These are phyloP conservation scores for Paecilomyces fulvus DNA, from an alignment of 2,329 filamentous ascomycete species.

Conservation along the genomic window DNA sequence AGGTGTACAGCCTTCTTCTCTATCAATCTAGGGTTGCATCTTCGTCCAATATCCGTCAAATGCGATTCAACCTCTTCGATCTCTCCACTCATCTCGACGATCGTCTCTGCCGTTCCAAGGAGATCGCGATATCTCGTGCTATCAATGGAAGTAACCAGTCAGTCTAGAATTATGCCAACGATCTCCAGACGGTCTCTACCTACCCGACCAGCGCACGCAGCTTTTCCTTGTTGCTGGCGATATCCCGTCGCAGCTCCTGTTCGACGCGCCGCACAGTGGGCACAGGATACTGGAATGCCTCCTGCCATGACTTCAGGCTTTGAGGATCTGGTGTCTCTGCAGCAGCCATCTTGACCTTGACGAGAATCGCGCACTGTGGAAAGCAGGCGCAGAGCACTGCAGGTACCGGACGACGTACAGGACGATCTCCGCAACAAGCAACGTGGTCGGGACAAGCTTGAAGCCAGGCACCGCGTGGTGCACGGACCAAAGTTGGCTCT, in stretches of 20 bases:
- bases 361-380: neutral
- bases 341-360: slow-evolving; percentile 37
- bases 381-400: neutral
- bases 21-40: slow-evolving; percentile 66
- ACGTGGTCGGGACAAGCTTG: neutral
- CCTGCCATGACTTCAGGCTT: slow-evolving; percentile 53
- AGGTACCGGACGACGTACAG: neutral
- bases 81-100: slow-evolving; percentile 76
- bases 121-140: slow-evolving; percentile 74
- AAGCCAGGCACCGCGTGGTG: neutral
- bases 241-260: slow-evolving; percentile 54
- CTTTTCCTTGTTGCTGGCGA: slow-evolving; percentile 57
- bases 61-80: slow-evolving; percentile 66
- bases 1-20: slow-evolving; percentile 57
- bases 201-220: slow-evolving; percentile 59
- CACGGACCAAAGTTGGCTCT: neutral
- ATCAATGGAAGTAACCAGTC: slow-evolving; percentile 4
- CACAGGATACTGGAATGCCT: slow-evolving; percentile 59
- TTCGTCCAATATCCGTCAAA: slow-evolving; percentile 62
- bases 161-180: slow-evolving; percentile 4
- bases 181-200: slow-evolving; percentile 10
- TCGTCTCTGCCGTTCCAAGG: slow-evolving; percentile 85
- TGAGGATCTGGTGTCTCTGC: slow-evolving; percentile 47
- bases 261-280: slow-evolving; percentile 55
- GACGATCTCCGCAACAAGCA: neutral